Evolutionary conservation across 331 rosid species (phyloP), one percentile per base, ranked within the genome.

Genomic region (Phaseolus coccineus): DNA sequence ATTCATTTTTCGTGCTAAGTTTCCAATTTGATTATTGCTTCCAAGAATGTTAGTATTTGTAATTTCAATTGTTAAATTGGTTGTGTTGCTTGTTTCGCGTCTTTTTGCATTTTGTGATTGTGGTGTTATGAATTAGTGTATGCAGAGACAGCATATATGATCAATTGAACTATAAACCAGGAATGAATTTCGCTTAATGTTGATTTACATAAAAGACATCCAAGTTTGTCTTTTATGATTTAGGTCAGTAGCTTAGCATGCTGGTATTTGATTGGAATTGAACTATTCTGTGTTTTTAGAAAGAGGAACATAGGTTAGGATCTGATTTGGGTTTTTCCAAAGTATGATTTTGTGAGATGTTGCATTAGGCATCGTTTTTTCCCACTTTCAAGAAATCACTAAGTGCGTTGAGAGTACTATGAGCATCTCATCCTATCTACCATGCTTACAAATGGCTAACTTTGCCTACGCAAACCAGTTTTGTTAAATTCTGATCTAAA

Each of bases 191-290:
- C 5, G 3, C 3, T 63, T n/a, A 37, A 64, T 63, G 47, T 64
- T 64, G 6, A 3, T 64, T 64, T 15, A 3, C 46, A 31, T 62
- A 25, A 56, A 31, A 14, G 46, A 46, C 69, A 31, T 15, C 48
- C 48, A 16, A 64, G 47, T 64, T 35, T 27, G 48, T 64, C 42
- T 58, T 27, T 58, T 61, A 5, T 61, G 67, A 61, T 61, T 61
- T 28, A 42, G 14, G 1, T 30, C 8, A 30, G 67, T 30, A 28
- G 3, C 39, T 58, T 58, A 59, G 10, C 39, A 12, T 12, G 27
- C 37, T 64, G 70, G 7, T 64, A 3, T 66, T 42, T 40, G 31
- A 52, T 22, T 66, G 52, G 24, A 66, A 66, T 40, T 66, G 71
- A 39, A 11, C 10, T 10, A 4, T 66, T 31, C 19, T 24, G 55